These are phyloP conservation scores for Tolypocladium nubicola DNA, from an alignment of 2,329 filamentous ascomycete genomes.

Conservation along the genomic window DNA sequence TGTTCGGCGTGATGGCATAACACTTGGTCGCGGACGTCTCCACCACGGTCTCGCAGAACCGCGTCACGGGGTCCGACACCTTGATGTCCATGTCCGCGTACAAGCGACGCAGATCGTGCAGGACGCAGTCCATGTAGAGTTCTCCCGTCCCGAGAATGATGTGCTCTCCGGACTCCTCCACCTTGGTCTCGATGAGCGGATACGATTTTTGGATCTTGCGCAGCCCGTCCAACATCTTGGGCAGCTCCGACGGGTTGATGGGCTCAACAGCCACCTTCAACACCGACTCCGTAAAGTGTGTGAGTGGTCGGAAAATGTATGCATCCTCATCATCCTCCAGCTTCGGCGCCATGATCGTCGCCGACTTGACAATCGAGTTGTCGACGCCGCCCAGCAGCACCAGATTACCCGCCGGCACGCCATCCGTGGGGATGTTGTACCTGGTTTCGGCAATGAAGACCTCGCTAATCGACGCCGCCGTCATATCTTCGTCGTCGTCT, in stretches of 20 bases:
- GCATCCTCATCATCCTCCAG: slow-evolving; percentile 83
- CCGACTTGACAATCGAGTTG: slow-evolving; percentile 97
- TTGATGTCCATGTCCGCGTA: slow-evolving; percentile 99
- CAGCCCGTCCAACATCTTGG: slow-evolving; percentile 96
- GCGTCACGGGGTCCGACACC: slow-evolving; percentile 91
- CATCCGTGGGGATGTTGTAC: slow-evolving; percentile 86
- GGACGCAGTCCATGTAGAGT: slow-evolving; percentile 98
- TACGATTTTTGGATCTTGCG: slow-evolving; percentile 98
- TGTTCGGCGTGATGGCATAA: slow-evolving; percentile 95
- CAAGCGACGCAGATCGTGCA: slow-evolving; percentile 85
- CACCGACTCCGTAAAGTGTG: slow-evolving; percentile 93
- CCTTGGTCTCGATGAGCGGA: slow-evolving; percentile 88
- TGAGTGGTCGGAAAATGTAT: slow-evolving; percentile 87
- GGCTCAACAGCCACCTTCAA: slow-evolving; percentile 97
- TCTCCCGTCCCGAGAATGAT: slow-evolving; percentile 92
- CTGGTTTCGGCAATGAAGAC: slow-evolving; percentile 87
- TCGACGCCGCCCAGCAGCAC: slow-evolving; percentile 88
- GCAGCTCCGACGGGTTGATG: slow-evolving; percentile 93
- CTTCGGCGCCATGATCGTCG: slow-evolving; percentile 73
- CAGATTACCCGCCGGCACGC: slow-evolving; percentile 87
- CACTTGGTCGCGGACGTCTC: slow-evolving; percentile 97
- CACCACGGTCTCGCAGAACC: slow-evolving; percentile 96
- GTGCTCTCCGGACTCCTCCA: slow-evolving; percentile 96
- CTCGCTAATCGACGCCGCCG: slow-evolving; percentile 68
- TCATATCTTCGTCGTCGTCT: slow-evolving; percentile 98